Base-by-base conservation (phyloP, 306 rosid genomes). In the Boehmeria nivea region DNA sequence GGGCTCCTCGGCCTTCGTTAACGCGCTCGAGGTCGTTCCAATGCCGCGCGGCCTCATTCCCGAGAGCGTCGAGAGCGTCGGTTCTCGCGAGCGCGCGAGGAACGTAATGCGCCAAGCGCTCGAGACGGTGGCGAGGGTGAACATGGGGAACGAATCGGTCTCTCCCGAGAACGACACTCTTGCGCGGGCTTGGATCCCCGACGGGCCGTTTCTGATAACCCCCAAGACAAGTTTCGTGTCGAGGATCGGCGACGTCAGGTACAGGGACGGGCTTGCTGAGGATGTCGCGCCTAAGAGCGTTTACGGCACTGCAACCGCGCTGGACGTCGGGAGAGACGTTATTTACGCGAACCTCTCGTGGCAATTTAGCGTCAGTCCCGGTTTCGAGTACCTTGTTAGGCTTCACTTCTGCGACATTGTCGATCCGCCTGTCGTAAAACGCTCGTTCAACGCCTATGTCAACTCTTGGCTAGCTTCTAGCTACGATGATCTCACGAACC, bases 331-430 rank as follows among this genome's bases (percentile, higher is more conserved):
- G 7, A 1, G 1, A 2, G 80, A 78, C 17, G 18, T 65, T 6
- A 20, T 26, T 5, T 52, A 37, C 16, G 78, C 66, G 24, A 85
- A 85, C 34, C 47, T 79, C 27, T 65, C 94, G 15, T 85, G 88
- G 88, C 12, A 31, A 45, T 85, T 85, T 3, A 37, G 64, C 7
- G 80, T 74, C 17, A 78, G 72, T 72, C 86, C 75, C 5, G 78
- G 78, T 34, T 85, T 81, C 44, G 78, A 81, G 54, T 81, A 85
- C 72, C 56, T 85, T 28, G 57, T 85, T 38, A 84, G 94, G 51
- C 78, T 78, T 72, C 88, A 85, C 54, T 85, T 79, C 69, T 85
- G 94, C 67, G 83, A 85, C 53, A 38, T 78, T 31, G 31, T 64
- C 36, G 62, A 59, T 54, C 26, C 14, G 12, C 43, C 64, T 16